Base-by-base conservation (phyloP, 345 rosid genomes). In the Nasturtium officinale region DNA sequence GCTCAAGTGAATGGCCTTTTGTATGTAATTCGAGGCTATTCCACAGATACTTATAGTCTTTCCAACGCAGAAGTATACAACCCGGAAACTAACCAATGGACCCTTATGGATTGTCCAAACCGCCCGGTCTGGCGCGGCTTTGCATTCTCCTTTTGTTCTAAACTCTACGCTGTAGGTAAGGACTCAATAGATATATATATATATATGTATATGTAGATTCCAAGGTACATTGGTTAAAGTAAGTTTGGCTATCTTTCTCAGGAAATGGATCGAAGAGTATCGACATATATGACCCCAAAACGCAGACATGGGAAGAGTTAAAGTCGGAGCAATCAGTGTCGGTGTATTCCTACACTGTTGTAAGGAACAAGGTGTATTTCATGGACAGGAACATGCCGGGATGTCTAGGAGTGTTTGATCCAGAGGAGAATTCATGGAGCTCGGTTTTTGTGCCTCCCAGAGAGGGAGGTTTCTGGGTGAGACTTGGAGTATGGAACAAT, bases 371-470 rank as follows among this genome's bases (percentile, higher is more conserved):
- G 79, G 91, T 91, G 74, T 89, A 80, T 79, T 89, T 90, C 37
- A 84, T 88, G 88, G 96, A 91, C 78, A 89, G 98, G 96, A 91
- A 85, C 63, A 87, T 85, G 78, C 92, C 89, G 53, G 66, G 97
- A 74, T 85, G 79, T 67, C 70, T 94, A 26, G 77, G 91, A 13
- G 82, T 91, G 61, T 88, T 87, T 69, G 76, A 89, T 50, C 85
- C 86, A 0, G 86, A 79, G 50, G 86, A 87, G 42, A 81, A 72
- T 63, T 78, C 87, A 0, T 91, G 98, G 98, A 84, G 77, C 72
- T 78, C 76, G 79, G 92, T 87, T 9, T 69, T 82, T 4, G 84
- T 89, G 67, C 98, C 98, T 5, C 79, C 83, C 70, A 76, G 91
- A 0, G 91, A 91, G 45, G 83, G 95, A 82, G 88, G 85, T 61